Conservation (phyloP, 2,329 filamentous ascomycete genomes). For the Chaetomiaceae sp. region DNA sequence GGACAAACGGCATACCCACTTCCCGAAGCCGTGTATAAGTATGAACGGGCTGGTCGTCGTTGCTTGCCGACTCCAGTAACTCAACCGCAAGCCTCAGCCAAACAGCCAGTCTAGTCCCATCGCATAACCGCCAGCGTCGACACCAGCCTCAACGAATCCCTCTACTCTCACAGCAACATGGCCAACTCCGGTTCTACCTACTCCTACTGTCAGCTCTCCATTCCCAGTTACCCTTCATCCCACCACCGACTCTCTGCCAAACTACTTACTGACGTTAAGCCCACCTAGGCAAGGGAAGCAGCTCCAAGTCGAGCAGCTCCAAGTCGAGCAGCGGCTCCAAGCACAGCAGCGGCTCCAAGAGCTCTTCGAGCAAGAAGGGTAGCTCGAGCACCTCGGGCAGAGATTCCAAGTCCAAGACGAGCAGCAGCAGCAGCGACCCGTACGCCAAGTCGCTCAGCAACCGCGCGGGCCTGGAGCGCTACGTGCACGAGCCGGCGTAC, state of each 20-base stretch:
- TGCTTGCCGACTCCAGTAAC: neutral
- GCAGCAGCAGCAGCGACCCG: neutral
- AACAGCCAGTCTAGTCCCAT: no score
- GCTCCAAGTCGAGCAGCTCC: slow-evolving; percentile 7
- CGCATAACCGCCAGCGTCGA: no score
- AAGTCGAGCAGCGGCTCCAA: slow-evolving; percentile 2
- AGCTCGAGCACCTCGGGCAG: neutral
- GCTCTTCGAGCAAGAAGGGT: neutral
- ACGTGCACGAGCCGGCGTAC: neutral
- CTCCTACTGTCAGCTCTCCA: no score
- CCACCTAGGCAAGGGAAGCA: slow-evolving; percentile 3
- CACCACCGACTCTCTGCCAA: no score
- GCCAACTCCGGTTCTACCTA: no score
- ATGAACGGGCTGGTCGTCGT: neutral
- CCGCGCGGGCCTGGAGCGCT: slow-evolving; percentile 6
- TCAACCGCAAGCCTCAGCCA: neutral
- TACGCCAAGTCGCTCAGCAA: slow-evolving; percentile 7
- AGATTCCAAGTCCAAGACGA: neutral
- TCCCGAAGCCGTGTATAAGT: slow-evolving; percentile 1
- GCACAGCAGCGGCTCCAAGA: no score
- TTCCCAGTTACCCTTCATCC: no score
- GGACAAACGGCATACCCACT: no score
- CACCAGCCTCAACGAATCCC: no score
- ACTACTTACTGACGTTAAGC: neutral
- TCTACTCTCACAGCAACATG: no score